Conservation (phyloP, 441 rosid genomes). For the Erodium texanum region DNA sequence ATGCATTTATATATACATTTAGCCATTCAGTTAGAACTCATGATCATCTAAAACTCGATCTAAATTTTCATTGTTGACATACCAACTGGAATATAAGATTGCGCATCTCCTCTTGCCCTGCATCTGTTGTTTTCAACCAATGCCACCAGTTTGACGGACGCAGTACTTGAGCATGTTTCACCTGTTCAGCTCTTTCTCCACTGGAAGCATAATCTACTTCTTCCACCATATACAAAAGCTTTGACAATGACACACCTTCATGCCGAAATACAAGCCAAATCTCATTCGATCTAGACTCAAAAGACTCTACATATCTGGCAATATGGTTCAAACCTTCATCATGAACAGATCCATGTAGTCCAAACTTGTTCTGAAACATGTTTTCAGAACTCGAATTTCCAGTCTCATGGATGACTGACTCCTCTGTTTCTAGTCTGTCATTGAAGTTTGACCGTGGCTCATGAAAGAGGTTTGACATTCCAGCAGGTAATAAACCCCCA, state of each 20-base stretch:
- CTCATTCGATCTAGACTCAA: constrained; percentile 81
- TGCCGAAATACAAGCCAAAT: constrained; percentile 90
- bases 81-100: constrained; percentile 83
- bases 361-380: constrained; percentile 23
- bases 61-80: constrained; percentile 13
- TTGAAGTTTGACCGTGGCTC: constrained; percentile 26
- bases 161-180: constrained; percentile 49
- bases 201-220: constrained; percentile 36
- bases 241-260: constrained; percentile 85
- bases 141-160: constrained; percentile 95
- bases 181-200: constrained; percentile 45
- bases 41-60: not conserved
- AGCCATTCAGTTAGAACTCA: not conserved
- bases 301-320: constrained; percentile 88
- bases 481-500: constrained; percentile 32
- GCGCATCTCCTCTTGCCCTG: constrained; percentile 86
- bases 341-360: constrained; percentile 24
- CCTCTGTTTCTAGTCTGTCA: constrained; percentile 24
- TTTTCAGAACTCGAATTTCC: constrained; percentile 28
- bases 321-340: constrained; percentile 87
- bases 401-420: constrained; percentile 23
- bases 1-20: not conserved
- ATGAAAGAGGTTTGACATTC: constrained; percentile 25
- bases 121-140: constrained; percentile 84
- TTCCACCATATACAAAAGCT: constrained; percentile 74